Evolutionary conservation across 768 basidiomycete genomes (phyloP), one percentile per base, ranked within the genome.

Genomic region (Tricholoma furcatifolium): DNA sequence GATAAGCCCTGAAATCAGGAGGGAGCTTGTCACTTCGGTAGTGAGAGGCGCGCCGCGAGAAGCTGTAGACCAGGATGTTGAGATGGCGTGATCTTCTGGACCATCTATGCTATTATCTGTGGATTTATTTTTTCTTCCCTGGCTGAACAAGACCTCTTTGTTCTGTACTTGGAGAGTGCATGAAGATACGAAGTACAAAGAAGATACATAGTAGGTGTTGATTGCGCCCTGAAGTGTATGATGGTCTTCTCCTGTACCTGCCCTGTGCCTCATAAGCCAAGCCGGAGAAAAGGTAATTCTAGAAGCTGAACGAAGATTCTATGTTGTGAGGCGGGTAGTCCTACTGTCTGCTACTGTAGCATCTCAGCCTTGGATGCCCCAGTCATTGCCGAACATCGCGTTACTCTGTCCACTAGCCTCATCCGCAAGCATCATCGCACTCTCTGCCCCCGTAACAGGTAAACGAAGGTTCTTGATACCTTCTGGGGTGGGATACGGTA

Each of bases 1-100:
- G 66, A 97, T 98, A 62, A 80, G 91, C 42, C 76, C 85, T 0
- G 97, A 99, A 71, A 86, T 98, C 50, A 80, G 97, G 63, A 73
- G 97, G 57, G 97, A 98, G 66, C 72, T 99, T 24, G 79, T 94
- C 45, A 91, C 85, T 63, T 91, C 89, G 3, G 91, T 94, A 9
- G 87, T 82, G 42, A 78, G 96, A 60, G 96, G 92, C 0, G 93
- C 91, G 30, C 84, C 89, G 23, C 75, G 87, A 59, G 71, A 75
- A 11, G 82, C 81, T 50, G 73, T 74, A n/a, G 79, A 82, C 51
- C 82, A 81, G 50, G 90, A 91, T 64, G 71, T 85, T 38, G 74
- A 76, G 45, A 88, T 88, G 87, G 71, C 74, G 55, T 84, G 64
- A 76, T 52, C 10, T 27, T 31, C 17, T 44, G 15, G 17, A 27